Evolutionary conservation across 306 rosid genomes (phyloP).

Genomic region (Castanea sativa): DNA sequence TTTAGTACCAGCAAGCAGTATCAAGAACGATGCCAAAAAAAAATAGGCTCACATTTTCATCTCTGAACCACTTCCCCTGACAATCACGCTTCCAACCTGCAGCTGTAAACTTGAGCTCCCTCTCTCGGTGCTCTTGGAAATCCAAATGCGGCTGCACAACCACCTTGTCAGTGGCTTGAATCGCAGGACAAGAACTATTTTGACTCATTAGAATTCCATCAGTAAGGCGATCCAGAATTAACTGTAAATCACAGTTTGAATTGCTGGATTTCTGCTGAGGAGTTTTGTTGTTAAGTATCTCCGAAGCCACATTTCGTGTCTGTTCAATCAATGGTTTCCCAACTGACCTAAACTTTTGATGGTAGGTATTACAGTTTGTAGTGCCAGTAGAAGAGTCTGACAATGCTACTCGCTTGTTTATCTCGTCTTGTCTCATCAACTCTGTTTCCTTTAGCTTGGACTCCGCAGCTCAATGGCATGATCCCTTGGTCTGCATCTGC

Average conservation of each 20-base stretch:
- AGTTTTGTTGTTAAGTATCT: conserved; percentile 10
- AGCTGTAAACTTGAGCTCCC: conserved; percentile 43
- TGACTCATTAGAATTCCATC: conserved; percentile 7
- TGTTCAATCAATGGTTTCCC: conserved; percentile 26
- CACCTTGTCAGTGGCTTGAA: neutral
- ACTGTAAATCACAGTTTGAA: conserved; percentile 3
- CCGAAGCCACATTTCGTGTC: conserved; percentile 23
- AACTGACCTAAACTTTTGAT: conserved; percentile 17
- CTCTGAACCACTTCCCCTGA: conserved; percentile 42
- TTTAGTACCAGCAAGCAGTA: neutral
- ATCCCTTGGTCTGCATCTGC: conserved; percentile 35
- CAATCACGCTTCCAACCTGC: conserved; percentile 48
- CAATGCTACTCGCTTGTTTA: conserved; percentile 25
- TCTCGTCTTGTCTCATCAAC: conserved; percentile 18
- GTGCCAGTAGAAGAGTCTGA: conserved; percentile 22
- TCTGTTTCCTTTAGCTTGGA: conserved; percentile 31
- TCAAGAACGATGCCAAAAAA: neutral
- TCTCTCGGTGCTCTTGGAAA: conserved; percentile 32
- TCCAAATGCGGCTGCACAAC: conserved; percentile 20
- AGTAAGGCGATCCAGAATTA: conserved; percentile 8
- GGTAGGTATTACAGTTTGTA: conserved; percentile 16
- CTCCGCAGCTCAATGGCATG: conserved; percentile 28
- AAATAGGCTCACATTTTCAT: conserved; percentile 37
- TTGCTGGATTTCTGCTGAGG: conserved; percentile 11
- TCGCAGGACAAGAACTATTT: conserved; percentile 2